Evolutionary conservation across 306 rosid species (phyloP).

Genomic region (Gastrolobium bilobum): DNA sequence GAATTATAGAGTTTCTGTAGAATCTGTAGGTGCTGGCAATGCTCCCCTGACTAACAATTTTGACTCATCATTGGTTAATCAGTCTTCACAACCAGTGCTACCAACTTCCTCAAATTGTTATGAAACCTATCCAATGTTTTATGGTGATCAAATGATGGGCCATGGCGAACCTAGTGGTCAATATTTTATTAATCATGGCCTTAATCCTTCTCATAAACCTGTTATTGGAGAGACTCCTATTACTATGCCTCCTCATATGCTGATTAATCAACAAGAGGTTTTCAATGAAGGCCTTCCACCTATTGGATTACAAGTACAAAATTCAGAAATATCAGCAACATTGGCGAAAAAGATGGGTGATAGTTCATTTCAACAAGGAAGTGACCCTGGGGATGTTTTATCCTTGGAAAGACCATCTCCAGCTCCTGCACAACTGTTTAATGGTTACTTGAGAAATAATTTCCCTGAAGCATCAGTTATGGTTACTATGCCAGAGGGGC

Average conservation of each 20-base stretch:
- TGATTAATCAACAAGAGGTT: slow-evolving; percentile 52
- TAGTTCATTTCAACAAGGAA: slow-evolving; percentile 56
- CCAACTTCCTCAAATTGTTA: slow-evolving; percentile 59
- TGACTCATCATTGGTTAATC: slow-evolving; percentile 50
- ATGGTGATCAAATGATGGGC: slow-evolving; percentile 57
- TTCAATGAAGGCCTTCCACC: slow-evolving; percentile 51
- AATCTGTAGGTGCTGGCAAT: slow-evolving; percentile 52
- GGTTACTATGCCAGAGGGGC: slow-evolving; percentile 54
- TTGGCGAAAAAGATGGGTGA: slow-evolving; percentile 54
- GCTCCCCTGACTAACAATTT: slow-evolving; percentile 49
- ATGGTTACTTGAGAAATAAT: slow-evolving; percentile 37
- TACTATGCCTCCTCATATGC: slow-evolving; percentile 51
- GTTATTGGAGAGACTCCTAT: slow-evolving; percentile 53
- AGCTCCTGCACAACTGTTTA: slow-evolving; percentile 52
- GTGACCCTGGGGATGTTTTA: slow-evolving; percentile 52
- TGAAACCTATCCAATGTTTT: slow-evolving; percentile 50
- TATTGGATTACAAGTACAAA: slow-evolving; percentile 54
- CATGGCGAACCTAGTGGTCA: slow-evolving; percentile 58
- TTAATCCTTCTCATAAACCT: slow-evolving; percentile 53
- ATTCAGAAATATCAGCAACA: slow-evolving; percentile 52
- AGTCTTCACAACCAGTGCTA: slow-evolving; percentile 56
- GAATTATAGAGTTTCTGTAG: slow-evolving; percentile 48
- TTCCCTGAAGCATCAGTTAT: slow-evolving; percentile 54
- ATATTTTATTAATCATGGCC: slow-evolving; percentile 53
- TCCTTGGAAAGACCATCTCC: slow-evolving; percentile 52